These are phyloP conservation scores for Coemansia sp. DNA, from an alignment of 192 early-diverging fungal genomes.

Conservation along the genomic window DNA sequence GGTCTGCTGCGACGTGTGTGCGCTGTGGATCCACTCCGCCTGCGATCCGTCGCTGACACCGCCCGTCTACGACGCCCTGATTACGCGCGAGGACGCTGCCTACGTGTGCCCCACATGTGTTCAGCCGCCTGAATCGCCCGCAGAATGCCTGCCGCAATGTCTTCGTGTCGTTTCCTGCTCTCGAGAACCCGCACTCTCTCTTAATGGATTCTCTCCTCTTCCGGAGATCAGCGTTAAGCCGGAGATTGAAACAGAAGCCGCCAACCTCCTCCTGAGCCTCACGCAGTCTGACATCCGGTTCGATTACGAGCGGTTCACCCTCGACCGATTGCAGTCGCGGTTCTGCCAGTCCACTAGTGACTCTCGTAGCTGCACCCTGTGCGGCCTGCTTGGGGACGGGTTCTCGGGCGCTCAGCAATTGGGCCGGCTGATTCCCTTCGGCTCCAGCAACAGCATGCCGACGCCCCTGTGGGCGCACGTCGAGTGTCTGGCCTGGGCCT, in stretches of 20 bases:
- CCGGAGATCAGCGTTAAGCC: slow-evolving; percentile 1
- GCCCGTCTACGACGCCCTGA: slow-evolving; percentile 58
- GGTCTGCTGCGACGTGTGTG: slow-evolving; percentile 65
- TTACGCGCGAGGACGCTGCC: slow-evolving; percentile 55
- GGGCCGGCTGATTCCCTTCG: slow-evolving; percentile 35
- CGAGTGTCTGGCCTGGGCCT: slow-evolving; percentile 52
- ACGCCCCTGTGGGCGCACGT: slow-evolving; percentile 36
- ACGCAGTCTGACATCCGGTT: slow-evolving; percentile 49
- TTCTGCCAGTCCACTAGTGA: slow-evolving; percentile 18
- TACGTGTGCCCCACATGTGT: slow-evolving; percentile 61
- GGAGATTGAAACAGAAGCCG: slow-evolving; percentile 23
- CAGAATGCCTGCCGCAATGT: neutral
- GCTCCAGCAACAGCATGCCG: neutral
- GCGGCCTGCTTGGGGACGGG: slow-evolving; percentile 41
- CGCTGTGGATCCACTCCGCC: slow-evolving; percentile 58
- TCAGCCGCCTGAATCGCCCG: neutral
- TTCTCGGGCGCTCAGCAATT: neutral
- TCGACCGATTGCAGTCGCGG: slow-evolving; percentile 25
- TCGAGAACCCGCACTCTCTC: too few species aligned
- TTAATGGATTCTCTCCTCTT: neutral
- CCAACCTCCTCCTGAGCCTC: slow-evolving; percentile 45
- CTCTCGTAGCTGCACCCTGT: slow-evolving; percentile 32
- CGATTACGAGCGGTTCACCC: slow-evolving; percentile 26
- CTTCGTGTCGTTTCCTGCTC: neutral
- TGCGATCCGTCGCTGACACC: slow-evolving; percentile 57